phyloP scores from a whole-genome alignment of 2,329 filamentous ascomycete genomes.

The Sporothrix dimorphospora region DNA sequence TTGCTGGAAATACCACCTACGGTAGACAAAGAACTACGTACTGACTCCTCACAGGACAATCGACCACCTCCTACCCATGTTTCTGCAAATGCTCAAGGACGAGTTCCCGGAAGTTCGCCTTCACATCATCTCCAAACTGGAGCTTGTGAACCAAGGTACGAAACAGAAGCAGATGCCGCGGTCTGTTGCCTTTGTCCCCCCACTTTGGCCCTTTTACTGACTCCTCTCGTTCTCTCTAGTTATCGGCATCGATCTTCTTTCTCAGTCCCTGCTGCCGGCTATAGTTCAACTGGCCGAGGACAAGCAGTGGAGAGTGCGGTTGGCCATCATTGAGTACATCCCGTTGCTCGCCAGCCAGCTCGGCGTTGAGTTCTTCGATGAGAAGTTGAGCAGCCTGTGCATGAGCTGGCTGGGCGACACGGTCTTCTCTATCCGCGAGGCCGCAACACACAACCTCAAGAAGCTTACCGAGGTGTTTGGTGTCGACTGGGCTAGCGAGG shows the following conservation, averaged over 20 bases:
- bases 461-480: constrained; percentile 99
- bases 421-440: constrained; percentile 97
- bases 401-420: constrained; percentile 99
- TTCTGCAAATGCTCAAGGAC: constrained; percentile 98
- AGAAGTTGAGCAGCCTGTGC: constrained; percentile 91
- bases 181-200: not conserved
- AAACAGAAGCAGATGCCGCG: too few relatives aligned
- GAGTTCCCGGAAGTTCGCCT: constrained; percentile 97
- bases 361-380: constrained; percentile 96
- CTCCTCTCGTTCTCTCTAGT: constrained; percentile 55
- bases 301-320: constrained; percentile 97
- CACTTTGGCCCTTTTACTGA: constrained; percentile 32
- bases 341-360: constrained; percentile 93
- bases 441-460: constrained; percentile 95
- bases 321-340: constrained; percentile 99
- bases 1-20: too few relatives aligned
- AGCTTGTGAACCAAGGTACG: constrained; percentile 91
- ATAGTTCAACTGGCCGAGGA: constrained; percentile 98
- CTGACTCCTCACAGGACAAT: constrained; percentile 87
- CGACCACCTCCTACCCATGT: constrained; percentile 96
- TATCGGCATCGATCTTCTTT: constrained; percentile 95
- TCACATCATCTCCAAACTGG: constrained; percentile 99
- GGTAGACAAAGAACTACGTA: too few relatives aligned
- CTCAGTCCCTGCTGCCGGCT: constrained; percentile 92
- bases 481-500: constrained; percentile 94